These are phyloP conservation scores for Cenococcum geophilum DNA, from an alignment of 495 filamentous ascomycete genomes.

Conservation along the genomic window DNA sequence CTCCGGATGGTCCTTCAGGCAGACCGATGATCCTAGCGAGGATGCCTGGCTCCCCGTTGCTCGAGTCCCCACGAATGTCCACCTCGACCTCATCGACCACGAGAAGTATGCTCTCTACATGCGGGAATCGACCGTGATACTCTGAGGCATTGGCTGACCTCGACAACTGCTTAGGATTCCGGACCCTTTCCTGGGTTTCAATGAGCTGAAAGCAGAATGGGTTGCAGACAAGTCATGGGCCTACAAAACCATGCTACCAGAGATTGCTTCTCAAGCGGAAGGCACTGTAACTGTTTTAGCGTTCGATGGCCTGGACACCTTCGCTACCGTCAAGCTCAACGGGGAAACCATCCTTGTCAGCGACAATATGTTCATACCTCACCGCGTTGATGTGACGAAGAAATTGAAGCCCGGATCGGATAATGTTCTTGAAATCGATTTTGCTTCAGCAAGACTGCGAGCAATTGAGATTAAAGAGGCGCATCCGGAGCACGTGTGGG, in stretches of 20 bases:
- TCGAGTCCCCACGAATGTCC: conserved; percentile 38
- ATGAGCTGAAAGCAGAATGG: conserved; percentile 38
- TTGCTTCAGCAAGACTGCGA: conserved; percentile 31
- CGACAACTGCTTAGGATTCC: conserved; percentile 31
- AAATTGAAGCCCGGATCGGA: conserved; percentile 21
- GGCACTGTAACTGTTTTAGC: conserved; percentile 31
- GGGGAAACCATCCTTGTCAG: conserved; percentile 33
- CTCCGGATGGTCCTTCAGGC: conserved; percentile 36
- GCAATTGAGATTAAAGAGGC: conserved; percentile 35
- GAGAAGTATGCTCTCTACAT: conserved; percentile 32
- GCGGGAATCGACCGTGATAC: conserved; percentile 9
- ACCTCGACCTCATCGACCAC: conserved; percentile 38
- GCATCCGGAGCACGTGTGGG: conserved; percentile 39
- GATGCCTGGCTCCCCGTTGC: conserved; percentile 35
- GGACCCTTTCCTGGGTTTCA: conserved; percentile 39
- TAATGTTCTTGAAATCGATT: conserved; percentile 37
- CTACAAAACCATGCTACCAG: conserved; percentile 34
- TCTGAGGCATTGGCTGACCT: conserved; percentile 16
- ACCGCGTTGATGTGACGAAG: conserved; percentile 36
- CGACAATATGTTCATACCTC: conserved; percentile 40
- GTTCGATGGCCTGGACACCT: conserved; percentile 41
- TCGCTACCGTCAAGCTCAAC: conserved; percentile 39
- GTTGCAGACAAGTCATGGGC: conserved; percentile 36
- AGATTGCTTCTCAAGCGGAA: conserved; percentile 2
- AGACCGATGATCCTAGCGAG: conserved; percentile 26